Base-by-base conservation (phyloP, 495 filamentous ascomycete species). In the Recurvomyces mirabilis region DNA sequence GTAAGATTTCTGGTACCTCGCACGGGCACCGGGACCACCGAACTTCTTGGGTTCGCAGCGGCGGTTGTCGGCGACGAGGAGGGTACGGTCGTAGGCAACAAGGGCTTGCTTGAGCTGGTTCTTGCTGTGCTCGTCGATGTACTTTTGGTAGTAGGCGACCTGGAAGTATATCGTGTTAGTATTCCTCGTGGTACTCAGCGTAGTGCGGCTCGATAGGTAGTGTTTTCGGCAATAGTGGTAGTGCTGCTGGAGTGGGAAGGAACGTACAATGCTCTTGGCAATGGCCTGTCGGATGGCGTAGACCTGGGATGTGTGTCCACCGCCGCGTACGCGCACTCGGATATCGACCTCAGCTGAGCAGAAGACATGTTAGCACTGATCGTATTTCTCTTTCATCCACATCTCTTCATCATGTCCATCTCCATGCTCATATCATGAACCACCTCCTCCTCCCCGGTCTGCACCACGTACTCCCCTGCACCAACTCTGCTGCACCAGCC, bases 81-180 rank as follows among this genome's bases (percentile, higher is more conserved):
- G 75, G 65, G 84, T 94, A 57, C 91, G 81, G 76, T 98, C 91
- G 76, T 93, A 98, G 65, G 83, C 76, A 61, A 83, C 81, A 50
- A 96, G 76, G 51, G 83, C 82, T 67, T 87, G 80, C 84, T 98
- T 98, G 58, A 98, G 75, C 70, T 82, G 74, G 79, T 95, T 98
- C 84, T 98, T 98, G 73, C 82, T 81, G 79, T 96, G 86, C 81
- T 98, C 91, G 64, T 98, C 91, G 68, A 98, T 85, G 73, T 80
- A 98, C 75, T 98, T 98, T 78, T 95, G 91, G 82, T 94, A 96
- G 82, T 96, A 98, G 68, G 91, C 88, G 61, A 98, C 55, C 60
- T 63, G 41, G 36, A 15, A 36, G 12, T 3, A 13, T 26, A 10
- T 2, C 1, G 7, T 22, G 31, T 51, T 43, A 57, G 41, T 13